Percentiles rank a stretch among this genome's conserved stretches.
Evolutionary conservation across 345 rosid genomes (phyloP).

Genomic region (Gossypium anomalum): DNA sequence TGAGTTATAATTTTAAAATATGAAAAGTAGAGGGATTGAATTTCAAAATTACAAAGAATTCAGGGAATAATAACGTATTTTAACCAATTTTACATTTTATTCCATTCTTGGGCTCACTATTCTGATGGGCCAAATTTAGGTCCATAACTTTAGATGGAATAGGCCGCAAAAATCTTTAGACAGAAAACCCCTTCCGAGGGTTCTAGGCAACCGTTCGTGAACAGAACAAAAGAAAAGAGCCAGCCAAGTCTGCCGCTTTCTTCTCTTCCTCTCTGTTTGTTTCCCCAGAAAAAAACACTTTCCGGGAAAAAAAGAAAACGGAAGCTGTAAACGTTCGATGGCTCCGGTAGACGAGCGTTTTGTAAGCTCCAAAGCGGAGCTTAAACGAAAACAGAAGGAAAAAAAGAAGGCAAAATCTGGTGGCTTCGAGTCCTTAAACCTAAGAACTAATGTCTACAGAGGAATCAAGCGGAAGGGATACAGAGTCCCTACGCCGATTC

Average conservation of each 20-base stretch:
- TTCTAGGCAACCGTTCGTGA: not conserved
- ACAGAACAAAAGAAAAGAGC: not conserved
- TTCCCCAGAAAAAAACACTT: not conserved
- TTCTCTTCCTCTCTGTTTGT: not conserved
- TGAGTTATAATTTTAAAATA: too few species aligned
- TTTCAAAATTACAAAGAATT: too few species aligned
- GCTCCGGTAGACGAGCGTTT: slow-evolving; percentile 11
- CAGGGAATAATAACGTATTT: too few species aligned
- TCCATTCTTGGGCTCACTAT: not conserved
- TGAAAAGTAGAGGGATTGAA: too few species aligned
- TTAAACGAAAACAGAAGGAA: slow-evolving; percentile 52
- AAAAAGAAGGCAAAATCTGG: slow-evolving; percentile 92
- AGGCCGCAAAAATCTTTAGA: not conserved
- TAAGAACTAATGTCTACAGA: slow-evolving; percentile 60
- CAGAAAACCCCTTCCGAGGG: not conserved
- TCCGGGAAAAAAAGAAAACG: not conserved
- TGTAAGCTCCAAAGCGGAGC: slow-evolving; percentile 82
- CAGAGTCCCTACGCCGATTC: slow-evolving; percentile 91
- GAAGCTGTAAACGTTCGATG: slow-evolving; percentile 2
- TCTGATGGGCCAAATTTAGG: not conserved
- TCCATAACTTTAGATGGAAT: not conserved
- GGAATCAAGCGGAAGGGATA: slow-evolving; percentile 88
- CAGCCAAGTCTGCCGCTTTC: not conserved
- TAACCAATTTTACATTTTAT: too few species aligned
- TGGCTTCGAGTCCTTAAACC: slow-evolving; percentile 86